phyloP scores from a whole-genome alignment of 116 monocot species.

The Papilionanthe hybrid region DNA sequence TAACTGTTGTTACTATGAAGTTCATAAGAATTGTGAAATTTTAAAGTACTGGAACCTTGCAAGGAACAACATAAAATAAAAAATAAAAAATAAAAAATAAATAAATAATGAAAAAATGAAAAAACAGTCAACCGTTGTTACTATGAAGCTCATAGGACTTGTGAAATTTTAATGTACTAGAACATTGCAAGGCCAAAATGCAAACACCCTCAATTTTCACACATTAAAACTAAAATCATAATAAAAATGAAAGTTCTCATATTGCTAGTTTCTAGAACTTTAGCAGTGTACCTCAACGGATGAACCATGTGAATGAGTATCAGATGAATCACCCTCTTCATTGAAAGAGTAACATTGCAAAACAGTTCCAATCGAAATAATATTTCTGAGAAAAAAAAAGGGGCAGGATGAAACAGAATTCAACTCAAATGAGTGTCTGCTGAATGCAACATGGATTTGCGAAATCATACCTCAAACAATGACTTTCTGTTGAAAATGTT shows the following conservation, averaged over 20 bases:
- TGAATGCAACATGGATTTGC: background rate
- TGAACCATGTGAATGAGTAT: constrained; percentile 12
- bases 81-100: too few species aligned
- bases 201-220: background rate
- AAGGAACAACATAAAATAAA: too few species aligned
- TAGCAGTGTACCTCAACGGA: constrained; percentile 42
- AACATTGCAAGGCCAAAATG: background rate
- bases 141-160: background rate
- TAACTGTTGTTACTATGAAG: background rate
- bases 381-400: constrained; percentile 33
- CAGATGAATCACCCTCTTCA: constrained; percentile 14
- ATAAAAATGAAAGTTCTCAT: background rate
- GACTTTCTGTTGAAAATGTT: constrained; percentile 61
- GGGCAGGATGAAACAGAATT: constrained; percentile 11
- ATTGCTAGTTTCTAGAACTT: background rate
- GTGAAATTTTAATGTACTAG: background rate
- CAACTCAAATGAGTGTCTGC: background rate
- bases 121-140: background rate
- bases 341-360: constrained; percentile 21
- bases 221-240: background rate
- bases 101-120: too few species aligned
- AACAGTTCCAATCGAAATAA: constrained; percentile 46
- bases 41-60: background rate
- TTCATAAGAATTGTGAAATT: background rate
- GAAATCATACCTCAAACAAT: constrained; percentile 52